A percentile compares a stretch with the other conserved stretches of the same genome.
Evolutionary conservation across 2,329 filamentous ascomycete species (phyloP).

Genomic region (Claviceps sp.): DNA sequence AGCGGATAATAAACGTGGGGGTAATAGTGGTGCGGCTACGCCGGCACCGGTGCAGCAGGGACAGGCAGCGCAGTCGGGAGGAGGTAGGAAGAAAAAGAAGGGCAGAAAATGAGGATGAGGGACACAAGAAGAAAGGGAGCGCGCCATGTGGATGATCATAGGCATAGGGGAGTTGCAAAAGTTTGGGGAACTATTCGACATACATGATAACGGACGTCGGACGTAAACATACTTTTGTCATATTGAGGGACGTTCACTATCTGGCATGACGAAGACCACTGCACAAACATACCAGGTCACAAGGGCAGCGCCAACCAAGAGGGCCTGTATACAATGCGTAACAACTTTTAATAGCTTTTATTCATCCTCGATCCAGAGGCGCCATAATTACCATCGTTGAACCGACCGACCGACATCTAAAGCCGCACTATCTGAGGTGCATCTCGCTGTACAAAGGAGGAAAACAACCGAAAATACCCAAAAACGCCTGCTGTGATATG

Average conservation of each 20-base stretch:
- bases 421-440: neutral
- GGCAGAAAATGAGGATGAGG: conserved; percentile 42
- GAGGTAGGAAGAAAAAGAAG: conserved; percentile 57
- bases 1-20: conserved; percentile 19
- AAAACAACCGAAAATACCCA: conserved; percentile 3
- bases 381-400: conserved; percentile 6
- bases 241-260: neutral
- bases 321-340: neutral
- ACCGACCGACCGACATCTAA: conserved; percentile 7
- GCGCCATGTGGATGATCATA: neutral
- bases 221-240: neutral
- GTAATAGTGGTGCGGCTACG: conserved; percentile 13
- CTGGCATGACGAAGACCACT: neutral
- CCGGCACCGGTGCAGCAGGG: conserved; percentile 12
- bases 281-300: neutral
- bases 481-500: conserved; percentile 9
- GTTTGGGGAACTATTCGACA: neutral
- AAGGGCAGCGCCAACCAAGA: neutral
- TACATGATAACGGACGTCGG: neutral
- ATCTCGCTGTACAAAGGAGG: neutral
- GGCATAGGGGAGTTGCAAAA: too few relatives aligned
- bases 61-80: conserved; percentile 17
- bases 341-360: neutral
- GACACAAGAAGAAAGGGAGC: neutral
- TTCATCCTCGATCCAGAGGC: neutral